Evolutionary conservation across 257 asterid species (phyloP).

Genomic region (Solanum raphanifolium): DNA sequence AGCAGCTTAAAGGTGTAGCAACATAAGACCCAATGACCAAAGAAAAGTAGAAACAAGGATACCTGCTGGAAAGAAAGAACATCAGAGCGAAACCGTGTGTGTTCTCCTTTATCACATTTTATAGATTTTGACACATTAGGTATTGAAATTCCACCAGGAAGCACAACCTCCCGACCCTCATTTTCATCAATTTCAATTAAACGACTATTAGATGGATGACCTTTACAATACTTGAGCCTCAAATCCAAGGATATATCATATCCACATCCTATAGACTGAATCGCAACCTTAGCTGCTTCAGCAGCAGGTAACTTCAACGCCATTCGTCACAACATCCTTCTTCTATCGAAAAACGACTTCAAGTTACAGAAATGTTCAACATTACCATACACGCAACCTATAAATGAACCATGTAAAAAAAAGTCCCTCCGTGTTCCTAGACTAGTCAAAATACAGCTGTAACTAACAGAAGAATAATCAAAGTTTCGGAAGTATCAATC

Average conservation of each 20-base stretch:
- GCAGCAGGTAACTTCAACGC: slow-evolving; percentile 75
- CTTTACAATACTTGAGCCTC: slow-evolving; percentile 89
- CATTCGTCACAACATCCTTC: slow-evolving; percentile 37
- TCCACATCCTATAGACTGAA: slow-evolving; percentile 89
- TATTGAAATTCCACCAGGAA: slow-evolving; percentile 70
- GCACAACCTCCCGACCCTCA: slow-evolving; percentile 65
- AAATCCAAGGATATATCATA: slow-evolving; percentile 78
- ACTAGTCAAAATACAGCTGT: not conserved
- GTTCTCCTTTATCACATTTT: slow-evolving; percentile 95
- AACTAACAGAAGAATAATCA: not conserved
- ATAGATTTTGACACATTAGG: slow-evolving; percentile 70
- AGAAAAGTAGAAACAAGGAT: slow-evolving; percentile 1
- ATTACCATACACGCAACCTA: slow-evolving; percentile 5
- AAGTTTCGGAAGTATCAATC: slow-evolving; percentile 3
- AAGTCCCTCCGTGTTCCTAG: not conserved
- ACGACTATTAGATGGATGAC: slow-evolving; percentile 35
- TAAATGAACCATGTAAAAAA: slow-evolving; percentile 11
- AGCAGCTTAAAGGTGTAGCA: not conserved
- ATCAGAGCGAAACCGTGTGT: slow-evolving; percentile 81
- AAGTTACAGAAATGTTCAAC: not conserved
- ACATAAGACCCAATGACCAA: not conserved
- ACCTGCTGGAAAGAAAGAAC: slow-evolving; percentile 93
- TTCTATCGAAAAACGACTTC: not conserved
- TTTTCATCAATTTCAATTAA: slow-evolving; percentile 75
- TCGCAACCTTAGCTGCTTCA: slow-evolving; percentile 84